Conservation (phyloP, 2,329 filamentous ascomycete species). For the Ophiocordyceps camponoti-floridani region DNA sequence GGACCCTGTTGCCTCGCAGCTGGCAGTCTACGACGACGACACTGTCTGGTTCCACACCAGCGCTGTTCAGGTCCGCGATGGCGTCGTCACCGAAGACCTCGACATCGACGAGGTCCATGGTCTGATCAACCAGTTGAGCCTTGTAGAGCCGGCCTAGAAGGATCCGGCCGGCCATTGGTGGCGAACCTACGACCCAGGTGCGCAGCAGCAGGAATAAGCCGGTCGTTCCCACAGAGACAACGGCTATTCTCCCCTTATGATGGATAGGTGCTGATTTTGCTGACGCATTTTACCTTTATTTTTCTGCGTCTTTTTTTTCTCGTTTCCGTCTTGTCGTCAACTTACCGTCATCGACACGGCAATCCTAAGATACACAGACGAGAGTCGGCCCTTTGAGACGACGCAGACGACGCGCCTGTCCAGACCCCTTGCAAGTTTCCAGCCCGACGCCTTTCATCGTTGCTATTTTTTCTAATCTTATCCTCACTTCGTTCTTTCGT, state of each 20-base stretch:
- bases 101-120: conserved; percentile 8
- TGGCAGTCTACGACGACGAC: conserved; percentile 8
- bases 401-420: too few species aligned
- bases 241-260: too few species aligned
- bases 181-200: conserved; percentile 4
- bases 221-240: neutral
- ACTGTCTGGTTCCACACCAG: conserved; percentile 30
- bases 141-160: conserved; percentile 9
- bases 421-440: too few species aligned
- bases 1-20: conserved; percentile 7
- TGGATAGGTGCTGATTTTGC: too few species aligned
- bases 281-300: conserved; percentile 2
- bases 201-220: neutral
- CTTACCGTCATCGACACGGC: too few species aligned
- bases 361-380: too few species aligned
- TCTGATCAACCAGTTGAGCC: conserved; percentile 7
- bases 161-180: conserved; percentile 11
- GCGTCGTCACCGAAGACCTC: conserved; percentile 7
- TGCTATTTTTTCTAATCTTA: too few species aligned
- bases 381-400: too few species aligned
- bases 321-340: neutral
- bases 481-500: too few species aligned
- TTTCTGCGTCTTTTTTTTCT: conserved; percentile 5
- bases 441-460: too few species aligned
- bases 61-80: conserved; percentile 5